phyloP scores from a whole-genome alignment of 139 green algal genomes.

The Spirogloea muscicola region DNA sequence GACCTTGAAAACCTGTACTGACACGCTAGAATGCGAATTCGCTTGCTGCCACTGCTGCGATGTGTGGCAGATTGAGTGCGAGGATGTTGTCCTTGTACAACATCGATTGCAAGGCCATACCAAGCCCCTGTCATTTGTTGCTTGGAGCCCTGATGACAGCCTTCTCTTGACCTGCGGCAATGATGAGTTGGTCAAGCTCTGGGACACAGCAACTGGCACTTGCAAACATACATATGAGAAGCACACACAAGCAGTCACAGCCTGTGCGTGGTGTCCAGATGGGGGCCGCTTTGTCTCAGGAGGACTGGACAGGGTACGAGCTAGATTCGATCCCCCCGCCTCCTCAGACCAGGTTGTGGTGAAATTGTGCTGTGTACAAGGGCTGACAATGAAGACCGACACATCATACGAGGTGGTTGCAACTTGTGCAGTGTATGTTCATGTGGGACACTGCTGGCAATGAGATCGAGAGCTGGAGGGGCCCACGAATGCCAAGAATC shows the following conservation, averaged over 20 bases:
- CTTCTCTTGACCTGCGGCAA: conserved; percentile 60
- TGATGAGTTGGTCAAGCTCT: conserved; percentile 61
- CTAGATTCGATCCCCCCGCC: too few relatives aligned
- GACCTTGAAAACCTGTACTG: too few relatives aligned
- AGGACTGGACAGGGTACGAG: conserved; percentile 70
- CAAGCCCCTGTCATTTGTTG: conserved; percentile 34
- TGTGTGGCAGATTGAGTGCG: too few relatives aligned
- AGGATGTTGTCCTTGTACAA: conserved; percentile 2
- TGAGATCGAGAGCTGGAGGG: conserved; percentile 45
- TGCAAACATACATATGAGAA: conserved; percentile 23
- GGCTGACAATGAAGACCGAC: too few relatives aligned
- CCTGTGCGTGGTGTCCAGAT: conserved; percentile 77
- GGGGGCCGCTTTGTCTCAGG: conserved; percentile 65
- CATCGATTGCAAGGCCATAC: conserved; percentile 20
- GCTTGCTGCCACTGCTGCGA: too few relatives aligned
- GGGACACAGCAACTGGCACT: conserved; percentile 44
- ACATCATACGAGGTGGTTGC: too few relatives aligned
- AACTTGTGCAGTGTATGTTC: conserved; percentile 51
- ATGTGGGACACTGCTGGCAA: conserved; percentile 60
- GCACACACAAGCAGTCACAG: conserved; percentile 57
- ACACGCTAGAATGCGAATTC: too few relatives aligned
- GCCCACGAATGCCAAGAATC: conserved; percentile 45
- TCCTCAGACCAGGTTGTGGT: too few relatives aligned
- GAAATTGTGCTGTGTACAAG: too few relatives aligned
- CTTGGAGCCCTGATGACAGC: conserved; percentile 61